These are phyloP conservation scores for Rugonectria rugulosa DNA, from an alignment of 2,329 filamentous ascomycete genomes.

Conservation along the genomic window DNA sequence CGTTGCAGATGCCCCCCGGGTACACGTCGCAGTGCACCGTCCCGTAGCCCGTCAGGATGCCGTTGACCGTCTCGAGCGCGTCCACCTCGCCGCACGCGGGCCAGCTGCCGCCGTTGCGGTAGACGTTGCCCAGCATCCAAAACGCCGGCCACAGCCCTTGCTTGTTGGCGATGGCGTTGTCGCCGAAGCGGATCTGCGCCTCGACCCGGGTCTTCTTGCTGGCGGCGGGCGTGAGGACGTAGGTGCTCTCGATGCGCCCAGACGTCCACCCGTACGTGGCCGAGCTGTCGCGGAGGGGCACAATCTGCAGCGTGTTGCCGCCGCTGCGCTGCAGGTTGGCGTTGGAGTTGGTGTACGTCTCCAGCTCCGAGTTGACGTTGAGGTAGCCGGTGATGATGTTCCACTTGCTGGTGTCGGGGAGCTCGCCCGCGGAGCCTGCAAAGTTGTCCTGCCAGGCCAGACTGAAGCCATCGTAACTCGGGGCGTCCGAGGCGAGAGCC, in stretches of 20 bases:
- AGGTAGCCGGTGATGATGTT: slow-evolving; percentile 50
- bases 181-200: slow-evolving; percentile 45
- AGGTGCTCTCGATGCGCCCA: slow-evolving; percentile 56
- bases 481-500: slow-evolving; percentile 35
- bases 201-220: slow-evolving; percentile 51
- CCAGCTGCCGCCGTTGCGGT: slow-evolving; percentile 32
- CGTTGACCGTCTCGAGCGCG: slow-evolving; percentile 31
- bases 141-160: slow-evolving; percentile 49
- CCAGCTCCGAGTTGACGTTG: slow-evolving; percentile 56
- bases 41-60: slow-evolving; percentile 7
- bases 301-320: slow-evolving; percentile 56
- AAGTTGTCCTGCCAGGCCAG: slow-evolving; percentile 56
- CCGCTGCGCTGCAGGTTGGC: slow-evolving; percentile 58
- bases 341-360: slow-evolving; percentile 53
- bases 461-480: slow-evolving; percentile 48
- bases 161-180: slow-evolving; percentile 42
- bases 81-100: slow-evolving; percentile 34
- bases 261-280: slow-evolving; percentile 54
- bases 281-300: slow-evolving; percentile 49
- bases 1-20: slow-evolving; percentile 54
- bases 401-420: slow-evolving; percentile 51
- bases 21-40: slow-evolving; percentile 33
- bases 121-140: slow-evolving; percentile 34
- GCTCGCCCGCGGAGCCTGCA: slow-evolving; percentile 45
- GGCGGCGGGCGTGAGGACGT: slow-evolving; percentile 52